A percentile compares a stretch with the other conserved stretches of the same genome.
Evolutionary conservation across 2,329 filamentous ascomycete genomes (phyloP).

Genomic region (Beauveria bassiana): DNA sequence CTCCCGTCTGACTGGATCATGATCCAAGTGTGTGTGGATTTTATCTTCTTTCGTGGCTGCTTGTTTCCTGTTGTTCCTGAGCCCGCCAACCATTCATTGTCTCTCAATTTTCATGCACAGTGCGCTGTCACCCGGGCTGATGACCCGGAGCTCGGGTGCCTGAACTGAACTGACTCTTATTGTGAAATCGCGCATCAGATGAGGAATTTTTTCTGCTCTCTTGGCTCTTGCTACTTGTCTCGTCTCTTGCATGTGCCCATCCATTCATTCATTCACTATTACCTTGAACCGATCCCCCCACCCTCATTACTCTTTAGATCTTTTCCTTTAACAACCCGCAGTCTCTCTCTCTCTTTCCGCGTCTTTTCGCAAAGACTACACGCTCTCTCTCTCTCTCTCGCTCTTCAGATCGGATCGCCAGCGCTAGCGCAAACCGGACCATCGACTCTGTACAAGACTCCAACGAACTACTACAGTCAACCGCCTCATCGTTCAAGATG

Average conservation of each 20-base stretch:
- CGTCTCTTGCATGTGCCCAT: neutral
- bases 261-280: neutral
- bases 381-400: neutral
- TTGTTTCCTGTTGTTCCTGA: neutral
- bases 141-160: neutral
- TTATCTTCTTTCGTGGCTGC: neutral
- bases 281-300: neutral
- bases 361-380: neutral
- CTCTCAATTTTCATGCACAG: neutral
- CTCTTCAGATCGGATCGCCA: neutral
- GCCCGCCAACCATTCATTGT: neutral
- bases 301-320: neutral
- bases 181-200: neutral
- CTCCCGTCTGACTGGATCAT: too few species aligned
- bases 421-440: neutral
- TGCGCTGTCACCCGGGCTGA: neutral
- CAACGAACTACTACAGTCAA: neutral
- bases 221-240: neutral
- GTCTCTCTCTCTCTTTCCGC: neutral
- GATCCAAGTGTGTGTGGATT: too few species aligned
- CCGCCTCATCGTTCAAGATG: conserved; percentile 30
- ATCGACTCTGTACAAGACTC: neutral
- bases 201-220: neutral
- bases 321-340: neutral
- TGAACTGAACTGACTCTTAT: neutral